Conservation (phyloP, 805 yeast genomes). For the Schwanniomyces yamadae region DNA sequence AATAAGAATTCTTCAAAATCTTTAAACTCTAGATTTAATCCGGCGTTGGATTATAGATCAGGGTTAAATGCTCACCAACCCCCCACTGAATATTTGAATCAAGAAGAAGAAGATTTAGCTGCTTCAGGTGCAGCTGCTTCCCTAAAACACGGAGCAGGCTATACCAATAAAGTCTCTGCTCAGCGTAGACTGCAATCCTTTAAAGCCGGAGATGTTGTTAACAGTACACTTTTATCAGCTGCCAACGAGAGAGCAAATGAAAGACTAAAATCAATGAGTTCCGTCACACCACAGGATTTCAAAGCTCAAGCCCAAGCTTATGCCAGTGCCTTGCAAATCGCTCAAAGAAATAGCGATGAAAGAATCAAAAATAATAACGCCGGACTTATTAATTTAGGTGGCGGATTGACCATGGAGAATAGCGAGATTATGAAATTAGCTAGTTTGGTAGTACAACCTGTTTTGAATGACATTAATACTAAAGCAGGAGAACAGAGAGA, state of each 20-base stretch:
- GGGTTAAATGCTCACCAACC: slow-evolving; percentile 25
- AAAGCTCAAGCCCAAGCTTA: slow-evolving; percentile 55
- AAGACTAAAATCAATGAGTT: slow-evolving; percentile 31
- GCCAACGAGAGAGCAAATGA: slow-evolving; percentile 48
- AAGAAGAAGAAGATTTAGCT: slow-evolving; percentile 47
- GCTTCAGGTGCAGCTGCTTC: slow-evolving; percentile 61
- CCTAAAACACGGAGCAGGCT: slow-evolving; percentile 34
- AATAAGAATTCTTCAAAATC: slow-evolving; percentile 39
- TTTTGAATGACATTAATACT: slow-evolving; percentile 65
- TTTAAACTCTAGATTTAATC: slow-evolving; percentile 42
- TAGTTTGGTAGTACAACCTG: slow-evolving; percentile 75
- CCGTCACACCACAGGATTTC: slow-evolving; percentile 31
- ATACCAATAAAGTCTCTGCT: slow-evolving; percentile 22
- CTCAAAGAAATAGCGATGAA: slow-evolving; percentile 64
- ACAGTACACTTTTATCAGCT: slow-evolving; percentile 48
- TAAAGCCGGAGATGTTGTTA: slow-evolving; percentile 45
- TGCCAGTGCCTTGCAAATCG: slow-evolving; percentile 72
- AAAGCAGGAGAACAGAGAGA: slow-evolving; percentile 72
- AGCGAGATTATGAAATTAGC: slow-evolving; percentile 82
- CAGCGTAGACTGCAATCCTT: slow-evolving; percentile 31
- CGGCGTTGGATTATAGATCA: slow-evolving; percentile 40
- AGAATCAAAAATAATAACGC: slow-evolving; percentile 52
- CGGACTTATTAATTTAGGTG: slow-evolving; percentile 71
- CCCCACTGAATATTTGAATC: slow-evolving; percentile 34
- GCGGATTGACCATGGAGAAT: slow-evolving; percentile 76